These are phyloP conservation scores for Pleoardoris graminearum DNA, from an alignment of 2,329 filamentous ascomycete genomes.

Conservation along the genomic window DNA sequence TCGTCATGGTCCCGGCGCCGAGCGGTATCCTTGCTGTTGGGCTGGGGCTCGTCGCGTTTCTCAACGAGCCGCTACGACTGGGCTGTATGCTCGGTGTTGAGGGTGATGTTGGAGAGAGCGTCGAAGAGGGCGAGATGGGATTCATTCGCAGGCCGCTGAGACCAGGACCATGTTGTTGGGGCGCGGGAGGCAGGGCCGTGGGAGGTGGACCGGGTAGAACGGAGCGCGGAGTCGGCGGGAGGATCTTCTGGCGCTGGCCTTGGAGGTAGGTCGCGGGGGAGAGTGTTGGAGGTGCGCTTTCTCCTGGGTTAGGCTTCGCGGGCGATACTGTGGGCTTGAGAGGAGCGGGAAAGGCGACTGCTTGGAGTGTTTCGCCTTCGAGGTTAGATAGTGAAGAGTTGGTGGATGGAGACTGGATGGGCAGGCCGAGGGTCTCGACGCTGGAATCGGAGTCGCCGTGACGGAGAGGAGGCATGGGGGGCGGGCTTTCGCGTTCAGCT, in stretches of 20 bases:
- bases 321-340: slow-evolving; percentile 21
- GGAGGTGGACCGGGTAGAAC: slow-evolving; percentile 14
- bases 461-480: slow-evolving; percentile 18
- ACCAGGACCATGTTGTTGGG: slow-evolving; percentile 9
- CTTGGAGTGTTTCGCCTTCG: slow-evolving; percentile 18
- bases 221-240: slow-evolving; percentile 34
- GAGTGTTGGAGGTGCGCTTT: slow-evolving; percentile 30
- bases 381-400: slow-evolving; percentile 14
- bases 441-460: slow-evolving; percentile 33
- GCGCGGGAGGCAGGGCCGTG: slow-evolving; percentile 10
- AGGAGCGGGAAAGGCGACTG: slow-evolving; percentile 26
- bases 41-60: slow-evolving; percentile 21
- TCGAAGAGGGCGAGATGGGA: slow-evolving; percentile 34
- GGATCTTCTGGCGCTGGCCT: slow-evolving; percentile 39
- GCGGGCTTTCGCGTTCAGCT: slow-evolving; percentile 20
- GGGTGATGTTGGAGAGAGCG: slow-evolving; percentile 19
- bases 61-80: slow-evolving; percentile 18
- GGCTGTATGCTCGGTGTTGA: slow-evolving; percentile 13
- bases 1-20: slow-evolving; percentile 43
- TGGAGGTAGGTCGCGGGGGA: slow-evolving; percentile 39
- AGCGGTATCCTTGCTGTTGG: slow-evolving; percentile 40
- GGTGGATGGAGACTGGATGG: slow-evolving; percentile 35
- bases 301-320: slow-evolving; percentile 25
- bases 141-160: slow-evolving; percentile 43
- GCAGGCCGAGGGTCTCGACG: slow-evolving; percentile 32